Evolutionary conservation across 441 rosid species (phyloP), one percentile per base, ranked within the genome.

Genomic region (Corymbia citriodora): DNA sequence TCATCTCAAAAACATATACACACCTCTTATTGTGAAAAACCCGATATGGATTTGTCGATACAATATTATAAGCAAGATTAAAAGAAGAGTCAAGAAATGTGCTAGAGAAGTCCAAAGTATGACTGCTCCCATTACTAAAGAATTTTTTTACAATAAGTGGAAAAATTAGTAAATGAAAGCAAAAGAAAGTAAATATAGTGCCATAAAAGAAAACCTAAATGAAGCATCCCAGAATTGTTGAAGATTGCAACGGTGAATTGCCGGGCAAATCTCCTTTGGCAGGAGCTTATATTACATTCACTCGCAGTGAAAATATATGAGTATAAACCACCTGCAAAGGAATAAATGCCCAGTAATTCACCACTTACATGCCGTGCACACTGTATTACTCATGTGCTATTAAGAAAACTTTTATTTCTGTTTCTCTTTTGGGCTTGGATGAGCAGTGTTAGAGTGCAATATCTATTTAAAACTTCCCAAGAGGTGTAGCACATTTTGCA

Each of bases 181-280:
- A 59, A 59, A 59, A 10, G 23, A 59, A 59, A 27, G 18, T 59
- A 59, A 59, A 23, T 25, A 59, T 59, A 10, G 57, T 55, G 8
- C 8, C 57, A 55, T 55, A 18, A 55, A 55, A 55, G n/a, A 59
- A 59, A 59, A 59, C 7, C 65, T 11, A 36, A 72, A 72, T 19
- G 49, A 19, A 72, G 15, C 49, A 72, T 72, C 29, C 1, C 16
- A 0, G 29, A 36, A 88, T 27, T 68, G 87, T 53, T 52, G 88
- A 85, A 49, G 23, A 89, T 40, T 92, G 93, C 91, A 87, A 19
- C 0, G 89, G 55, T 29, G 89, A 86, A 90, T 88, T 92, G 86
- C 92, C 87, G 94, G 86, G 91, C 93, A 87, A 87, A 7, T 92
- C 90, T 90, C 72, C 91, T 55, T 72, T 57, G 86, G 93, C 27